These are phyloP conservation scores for Lippia alba DNA, from an alignment of 305 asterid species.

Conservation along the genomic window DNA sequence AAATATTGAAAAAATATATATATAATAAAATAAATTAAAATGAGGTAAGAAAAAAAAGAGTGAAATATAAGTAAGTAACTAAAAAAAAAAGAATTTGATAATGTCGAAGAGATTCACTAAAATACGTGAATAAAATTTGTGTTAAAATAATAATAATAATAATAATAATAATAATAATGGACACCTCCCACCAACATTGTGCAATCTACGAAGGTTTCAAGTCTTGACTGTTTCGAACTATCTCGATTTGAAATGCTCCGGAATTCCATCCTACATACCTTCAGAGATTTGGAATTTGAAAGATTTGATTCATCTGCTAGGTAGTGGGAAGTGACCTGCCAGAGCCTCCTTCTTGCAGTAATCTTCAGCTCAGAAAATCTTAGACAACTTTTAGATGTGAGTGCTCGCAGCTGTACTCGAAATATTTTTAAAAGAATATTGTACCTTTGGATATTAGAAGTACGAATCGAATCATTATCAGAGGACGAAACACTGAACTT, in stretches of 20 bases:
- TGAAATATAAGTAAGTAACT: too few relatives aligned
- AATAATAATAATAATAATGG: too few relatives aligned
- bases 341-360: neutral
- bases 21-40: too few relatives aligned
- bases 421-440: neutral
- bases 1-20: too few relatives aligned
- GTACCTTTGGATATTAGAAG: neutral
- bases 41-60: too few relatives aligned
- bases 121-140: too few relatives aligned
- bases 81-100: too few relatives aligned
- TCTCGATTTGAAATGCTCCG: neutral
- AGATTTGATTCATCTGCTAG: neutral
- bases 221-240: too few relatives aligned
- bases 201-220: too few relatives aligned
- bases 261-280: neutral
- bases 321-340: neutral
- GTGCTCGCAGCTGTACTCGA: neutral
- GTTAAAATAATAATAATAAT: too few relatives aligned
- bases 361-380: slow-evolving; percentile 17
- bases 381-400: slow-evolving; percentile 11
- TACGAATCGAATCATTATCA: neutral
- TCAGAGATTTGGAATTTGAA: neutral
- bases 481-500: neutral
- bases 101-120: too few relatives aligned
- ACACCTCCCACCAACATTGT: too few relatives aligned